Base-by-base conservation (phyloP, 768 basidiomycete genomes). In the Dictyophora rubrovolvata region DNA sequence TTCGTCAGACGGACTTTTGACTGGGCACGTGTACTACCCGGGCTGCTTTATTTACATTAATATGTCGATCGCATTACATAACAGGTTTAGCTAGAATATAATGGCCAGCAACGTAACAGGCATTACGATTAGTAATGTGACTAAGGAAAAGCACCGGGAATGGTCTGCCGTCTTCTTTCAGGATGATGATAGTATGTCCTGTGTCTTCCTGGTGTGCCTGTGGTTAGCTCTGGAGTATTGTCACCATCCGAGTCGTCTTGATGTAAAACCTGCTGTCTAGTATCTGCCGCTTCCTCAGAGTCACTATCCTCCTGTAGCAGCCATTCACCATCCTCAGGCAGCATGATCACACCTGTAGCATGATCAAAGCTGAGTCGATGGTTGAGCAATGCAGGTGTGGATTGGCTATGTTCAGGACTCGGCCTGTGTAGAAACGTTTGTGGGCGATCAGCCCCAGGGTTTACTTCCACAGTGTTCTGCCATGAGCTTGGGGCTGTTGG, bases 161-260 rank as follows among this genome's bases (percentile, higher is more conserved):
- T 74, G 0, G 70, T 66, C 62, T 78, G 76, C 65, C 75, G 76
- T 60, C 83, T 74, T 62, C 82, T 73, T 66, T 93, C 91, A 0
- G 91, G 91, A 69, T 91, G 91, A 68, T 91, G 91, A 64, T 86
- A 92, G 65, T 91, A 91, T 23, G 87, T 91, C 35, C 81, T 79
- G 69, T 89, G 86, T 28, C 87, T 74, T 62, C 80, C 56, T 53
- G 16, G 47, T 52, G 49, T 54, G 53, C 48, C 53, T 21, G 20
- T 58, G 36, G 28, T 35, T 46, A 17, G 35, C 48, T 34, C 61
- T 64, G 63, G 54, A 63, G 65, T 37, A 63, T 65, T 21, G 62
- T 65, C 35, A 53, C 33, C 65, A 42, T 42, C 42, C 14, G 42
- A 42, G n/a, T 42, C 11, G 14, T 54, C 62, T 57, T 48, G 48